Base-by-base conservation (phyloP, 1,139 yeast genomes). In the Pichia norvegensis region DNA sequence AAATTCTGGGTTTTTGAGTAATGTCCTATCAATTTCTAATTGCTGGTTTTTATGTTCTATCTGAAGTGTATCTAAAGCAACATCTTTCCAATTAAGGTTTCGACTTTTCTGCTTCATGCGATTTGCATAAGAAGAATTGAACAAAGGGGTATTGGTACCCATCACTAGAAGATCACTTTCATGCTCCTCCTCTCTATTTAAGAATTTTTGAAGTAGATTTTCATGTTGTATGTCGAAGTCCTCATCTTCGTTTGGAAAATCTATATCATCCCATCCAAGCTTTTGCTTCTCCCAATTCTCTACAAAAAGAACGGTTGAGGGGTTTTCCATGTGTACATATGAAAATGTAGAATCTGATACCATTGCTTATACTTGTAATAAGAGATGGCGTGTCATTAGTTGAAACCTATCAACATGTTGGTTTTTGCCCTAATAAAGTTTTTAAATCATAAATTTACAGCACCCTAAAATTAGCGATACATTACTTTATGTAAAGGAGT, bases 241-340 rank as follows among this genome's bases (percentile, higher is more conserved):
- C 33, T 45, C 41, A 21, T 47, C 33, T 16, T 46, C 40, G 19
- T 47, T 36, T 16, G 55, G 51, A 36, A 63, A 53, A 17, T 68
- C 72, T 2, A 69, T 58, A 27, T 65, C 68, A 42, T 68, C 73
- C 49, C 56, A 64, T 1, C 67, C 67, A 7, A 68, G 53, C 29
- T 52, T 58, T 40, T 67, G 71, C 11, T 54, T 53, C 4, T 61
- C 61, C 74, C 73, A 69, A 36, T 58, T 58, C 38, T 67, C 66
- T 23, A 61, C 55, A 46, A 66, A 66, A 4, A 65, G 53, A 1
- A 64, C 65, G 40, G 67, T 63, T 29, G 60, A 63, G 0, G 69
- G 65, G 25, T 60, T 53, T 9, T 50, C 48, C 60, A 67, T 58
- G 45, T 69, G 72, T 0, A 65, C 46, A 46, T 62, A 63, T 10